Base-by-base conservation (phyloP, 2,329 filamentous ascomycete species). In the Fusarium beomiforme region DNA sequence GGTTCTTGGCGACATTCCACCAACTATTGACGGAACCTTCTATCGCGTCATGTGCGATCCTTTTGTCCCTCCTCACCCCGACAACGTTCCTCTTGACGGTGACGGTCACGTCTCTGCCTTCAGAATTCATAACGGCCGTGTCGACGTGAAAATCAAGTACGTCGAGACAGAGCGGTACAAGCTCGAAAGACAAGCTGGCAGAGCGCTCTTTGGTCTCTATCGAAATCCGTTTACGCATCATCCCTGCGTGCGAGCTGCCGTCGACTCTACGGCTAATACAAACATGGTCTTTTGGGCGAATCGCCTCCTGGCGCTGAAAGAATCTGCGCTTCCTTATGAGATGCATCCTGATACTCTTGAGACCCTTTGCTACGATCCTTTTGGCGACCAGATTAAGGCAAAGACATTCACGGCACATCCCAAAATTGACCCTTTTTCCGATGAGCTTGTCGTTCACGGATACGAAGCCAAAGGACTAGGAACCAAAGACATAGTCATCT, bases 21-120 rank as follows among this genome's bases (percentile, higher is more conserved):
- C 63, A 1, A 67, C 55, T 11, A 73, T 77, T 7, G 69, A 77
- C 16, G 75, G 75, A 0, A 77, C 75, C 0, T 77, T 77, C 36
- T 75, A 75, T 17, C 51, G 73, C 8, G 78, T 85, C 3, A 85
- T 84, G 80, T 76, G 78, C 2, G 84, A 85, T 57, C 83, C 82
- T 1, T 79, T 79, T 4, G 68, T 79, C 1, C 77, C 81, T 1
- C 81, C 80, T 0, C 67, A 79, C 14, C 67, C 79, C 1, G 64
- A 79, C 9, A 77, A 83, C 49, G 79, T 81, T 13, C 69, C 81
- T 7, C 58, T 83, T 43, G 82, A 83, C 21, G 82, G 82, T 4
- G 82, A 84, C 41, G 82, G 82, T 0, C 80, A 79, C 49, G 75
- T 84, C 46, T 78, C 72, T 16, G 81, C 81, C 0, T 82, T 84